Evolutionary conservation across 2,329 filamentous ascomycete species (phyloP), one percentile per base, ranked within the genome.

Genomic region (Aspergillus felis): DNA sequence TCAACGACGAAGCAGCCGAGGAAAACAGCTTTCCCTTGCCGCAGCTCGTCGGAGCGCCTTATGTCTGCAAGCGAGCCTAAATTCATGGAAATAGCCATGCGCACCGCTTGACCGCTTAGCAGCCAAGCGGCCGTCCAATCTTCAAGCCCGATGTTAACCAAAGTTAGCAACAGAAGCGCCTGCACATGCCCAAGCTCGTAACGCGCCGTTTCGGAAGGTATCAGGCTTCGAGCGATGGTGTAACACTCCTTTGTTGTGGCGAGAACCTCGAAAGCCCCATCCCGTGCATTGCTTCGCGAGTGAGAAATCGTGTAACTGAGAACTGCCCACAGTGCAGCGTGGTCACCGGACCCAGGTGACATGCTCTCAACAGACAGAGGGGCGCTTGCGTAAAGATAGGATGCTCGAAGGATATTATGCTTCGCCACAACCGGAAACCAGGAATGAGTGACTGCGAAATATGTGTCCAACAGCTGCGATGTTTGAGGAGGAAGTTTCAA

Each of bases 341-440:
- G 75, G 53, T 77, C 72, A 5, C 74, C 74, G 4, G 74, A 76
- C 9, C 69, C 71, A n/a, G 70, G 61, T 1, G 67, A 65, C 5
- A 63, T 58, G 2, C 66, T 67, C 4, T 60, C 57, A n/a, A 73
- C 47, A 41, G 65, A 65, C 22, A 74, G 53, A 7, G 78, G 77
- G 9, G 75, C 64, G 8, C 76, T 72, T 49, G 79, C 78, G 64
- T 83, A 84, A 6, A 79, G 76, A 64, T 85, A 85, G n/a, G 81
- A 82, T 3, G 79, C 74, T 56, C 81, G 81, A 17, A 85, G 71
- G 8, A 84, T 76, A 56, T 81, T 79, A 60, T 84, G 81, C 65
- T 83, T 84, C 51, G 83, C 80, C 27, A 81, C 75, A n/a, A 86
- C 79, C 0, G 84, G 84, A 29, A 86, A 78, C 83, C 84, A 86